Evolutionary conservation across 192 early-diverging fungal genomes (phyloP), one percentile per base, ranked within the genome.

Genomic region (Podila verticillata): DNA sequence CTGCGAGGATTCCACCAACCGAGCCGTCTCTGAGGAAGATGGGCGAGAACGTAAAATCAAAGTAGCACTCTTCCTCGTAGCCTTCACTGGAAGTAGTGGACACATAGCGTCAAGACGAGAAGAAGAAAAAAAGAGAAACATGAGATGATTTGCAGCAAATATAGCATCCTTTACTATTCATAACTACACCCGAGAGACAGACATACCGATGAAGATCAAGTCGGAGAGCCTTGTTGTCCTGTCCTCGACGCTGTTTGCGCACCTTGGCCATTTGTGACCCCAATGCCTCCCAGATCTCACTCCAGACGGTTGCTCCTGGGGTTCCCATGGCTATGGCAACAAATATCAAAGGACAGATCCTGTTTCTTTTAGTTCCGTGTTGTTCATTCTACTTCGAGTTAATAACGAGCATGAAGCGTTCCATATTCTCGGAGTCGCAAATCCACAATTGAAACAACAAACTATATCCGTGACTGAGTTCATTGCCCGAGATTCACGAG

Each of bases 51-150:
- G 83, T 73, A 44, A 81, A 84, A 10, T 80, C 79, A 58, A 84
- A 81, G 51, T 84, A 84, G 29, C 69, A 73, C 63, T 84, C 83
- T 56, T 84, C 83, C 5, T 66, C 63, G 31, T 82, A 84, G 29
- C 83, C 83, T 9, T 68, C 78, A 26, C 83, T 78, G 13, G 26
- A 5, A 57, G 39, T 63, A 68, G n/a, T 26, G 54, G 5, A 9
- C 0, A 47, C n/a, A 5, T 15, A 48, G 24, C 61, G 44, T 6
- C 24, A 49, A 0, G 1, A 15, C 8, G 24, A 62, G 29, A n/a
- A 6, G 13, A 48, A 69, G 44, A 48, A 2, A 69, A 7, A 19
- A 60, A 17, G 29, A 30, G 22, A 12, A 15, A n/a, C n/a, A n/a
- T 29, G 44, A 28, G 8, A 29, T 19, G 17, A 26, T 39, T 22